A percentile compares a stretch with the other conserved stretches of the same genome.
Evolutionary conservation across 2,329 filamentous ascomycete genomes (phyloP).

Genomic region (Colletotrichum sp.): DNA sequence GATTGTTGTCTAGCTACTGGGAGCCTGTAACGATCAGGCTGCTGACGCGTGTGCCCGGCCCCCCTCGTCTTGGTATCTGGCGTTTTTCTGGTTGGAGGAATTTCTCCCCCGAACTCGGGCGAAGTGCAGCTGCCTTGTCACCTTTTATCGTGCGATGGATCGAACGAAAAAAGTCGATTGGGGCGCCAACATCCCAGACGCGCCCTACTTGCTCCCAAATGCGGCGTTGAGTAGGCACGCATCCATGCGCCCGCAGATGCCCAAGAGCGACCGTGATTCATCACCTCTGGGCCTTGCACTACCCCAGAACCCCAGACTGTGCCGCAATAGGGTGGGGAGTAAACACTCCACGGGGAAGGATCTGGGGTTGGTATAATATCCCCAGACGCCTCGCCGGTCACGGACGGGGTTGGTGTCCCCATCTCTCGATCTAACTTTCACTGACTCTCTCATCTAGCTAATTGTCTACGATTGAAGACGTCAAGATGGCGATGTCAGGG

Average conservation of each 20-base stretch:
- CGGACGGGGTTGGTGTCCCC: neutral
- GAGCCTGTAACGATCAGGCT: neutral
- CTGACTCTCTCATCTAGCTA: neutral
- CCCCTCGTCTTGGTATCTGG: neutral
- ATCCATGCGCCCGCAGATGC: neutral
- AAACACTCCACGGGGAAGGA: neutral
- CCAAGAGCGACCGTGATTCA: neutral
- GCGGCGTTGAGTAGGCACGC: neutral
- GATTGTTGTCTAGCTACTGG: neutral
- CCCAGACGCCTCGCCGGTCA: neutral
- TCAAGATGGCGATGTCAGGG: conserved; percentile 8
- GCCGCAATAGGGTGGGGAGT: neutral
- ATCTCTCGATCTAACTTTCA: neutral
- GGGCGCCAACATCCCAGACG: neutral
- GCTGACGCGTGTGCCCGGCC: neutral
- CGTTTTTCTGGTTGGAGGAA: conserved; percentile 2
- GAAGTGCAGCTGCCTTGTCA: neutral
- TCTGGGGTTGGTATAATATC: neutral
- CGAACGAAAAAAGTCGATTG: neutral
- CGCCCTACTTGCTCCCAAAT: neutral
- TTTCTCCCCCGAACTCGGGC: neutral
- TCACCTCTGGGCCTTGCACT: neutral
- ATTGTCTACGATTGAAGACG: neutral
- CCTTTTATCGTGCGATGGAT: neutral
- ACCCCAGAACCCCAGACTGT: neutral